These are phyloP conservation scores for Fusarium sp. DNA, from an alignment of 2,329 filamentous ascomycete species.

Conservation along the genomic window DNA sequence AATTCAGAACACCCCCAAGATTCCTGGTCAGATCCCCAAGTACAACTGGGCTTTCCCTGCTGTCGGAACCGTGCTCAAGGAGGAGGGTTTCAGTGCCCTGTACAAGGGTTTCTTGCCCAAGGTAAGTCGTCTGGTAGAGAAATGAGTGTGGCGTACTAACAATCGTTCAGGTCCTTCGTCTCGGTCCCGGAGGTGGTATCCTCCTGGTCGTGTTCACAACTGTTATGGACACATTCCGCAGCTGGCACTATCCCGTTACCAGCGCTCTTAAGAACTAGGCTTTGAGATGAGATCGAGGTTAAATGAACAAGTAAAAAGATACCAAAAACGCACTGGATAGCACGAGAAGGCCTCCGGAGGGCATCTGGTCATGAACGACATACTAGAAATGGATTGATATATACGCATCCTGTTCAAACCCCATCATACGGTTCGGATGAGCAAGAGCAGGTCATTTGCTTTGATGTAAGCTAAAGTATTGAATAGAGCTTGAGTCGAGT, in stretches of 20 bases:
- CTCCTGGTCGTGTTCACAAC: slow-evolving; percentile 88
- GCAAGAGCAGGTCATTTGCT: slow-evolving; percentile 15
- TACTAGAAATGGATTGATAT: slow-evolving; percentile 25
- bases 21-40: slow-evolving; percentile 85
- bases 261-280: slow-evolving; percentile 19
- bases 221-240: slow-evolving; percentile 92
- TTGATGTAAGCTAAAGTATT: slow-evolving; percentile 9
- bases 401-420: slow-evolving; percentile 11
- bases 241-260: slow-evolving; percentile 52
- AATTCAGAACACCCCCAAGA: slow-evolving; percentile 92
- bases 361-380: slow-evolving; percentile 9
- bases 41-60: slow-evolving; percentile 99
- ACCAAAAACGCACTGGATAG: slow-evolving; percentile 24
- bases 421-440: slow-evolving; percentile 10
- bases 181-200: slow-evolving; percentile 71
- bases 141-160: not conserved
- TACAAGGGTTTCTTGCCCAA: slow-evolving; percentile 99
- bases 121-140: slow-evolving; percentile 70
- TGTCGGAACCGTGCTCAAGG: slow-evolving; percentile 85
- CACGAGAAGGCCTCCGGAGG: slow-evolving; percentile 24
- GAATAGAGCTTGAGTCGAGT: slow-evolving; percentile 34
- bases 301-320: slow-evolving; percentile 31
- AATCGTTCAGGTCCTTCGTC: slow-evolving; percentile 55
- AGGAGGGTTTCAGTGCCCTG: slow-evolving; percentile 90
- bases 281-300: slow-evolving; percentile 1